These are phyloP conservation scores for Cupressus sempervirens DNA, from an alignment of 75 land plant species.

Conservation along the genomic window DNA sequence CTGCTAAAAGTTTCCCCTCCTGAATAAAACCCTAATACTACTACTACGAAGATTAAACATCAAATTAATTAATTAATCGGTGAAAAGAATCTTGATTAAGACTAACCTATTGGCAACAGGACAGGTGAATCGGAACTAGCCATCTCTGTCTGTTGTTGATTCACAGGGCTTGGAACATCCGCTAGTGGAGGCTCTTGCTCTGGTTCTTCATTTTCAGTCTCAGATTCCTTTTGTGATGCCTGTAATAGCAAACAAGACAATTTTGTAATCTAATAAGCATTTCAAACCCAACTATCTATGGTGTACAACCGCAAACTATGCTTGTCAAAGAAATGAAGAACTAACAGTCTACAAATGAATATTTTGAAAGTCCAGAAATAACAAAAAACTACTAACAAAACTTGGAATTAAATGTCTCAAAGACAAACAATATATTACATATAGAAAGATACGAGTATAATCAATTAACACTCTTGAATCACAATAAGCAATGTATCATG, in stretches of 20 bases:
- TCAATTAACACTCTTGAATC: not conserved
- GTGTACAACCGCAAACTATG: not conserved
- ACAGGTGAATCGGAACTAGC: slow-evolving; percentile 15
- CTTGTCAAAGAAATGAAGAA: not conserved
- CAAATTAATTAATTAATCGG: not conserved
- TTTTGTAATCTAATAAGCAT: not conserved
- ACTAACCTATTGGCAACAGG: slow-evolving; percentile 35
- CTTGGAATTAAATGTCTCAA: not conserved
- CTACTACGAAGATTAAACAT: not conserved
- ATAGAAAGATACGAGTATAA: not conserved
- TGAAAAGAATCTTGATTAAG: not conserved
- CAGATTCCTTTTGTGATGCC: slow-evolving; percentile 26
- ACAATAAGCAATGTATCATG: too few species aligned
- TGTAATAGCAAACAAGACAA: not conserved
- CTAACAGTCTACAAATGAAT: not conserved
- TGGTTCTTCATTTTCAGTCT: slow-evolving; percentile 20
- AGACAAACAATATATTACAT: not conserved
- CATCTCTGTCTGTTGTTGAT: slow-evolving; percentile 8
- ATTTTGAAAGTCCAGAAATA: not conserved
- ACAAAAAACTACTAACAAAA: not conserved
- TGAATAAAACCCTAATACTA: not conserved
- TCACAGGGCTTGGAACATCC: slow-evolving; percentile 13
- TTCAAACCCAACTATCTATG: not conserved
- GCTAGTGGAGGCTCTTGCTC: slow-evolving; percentile 16
- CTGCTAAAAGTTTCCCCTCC: not conserved